These are phyloP conservation scores for Colletotrichum eleusines DNA, from an alignment of 2,329 filamentous ascomycete species.

Conservation along the genomic window DNA sequence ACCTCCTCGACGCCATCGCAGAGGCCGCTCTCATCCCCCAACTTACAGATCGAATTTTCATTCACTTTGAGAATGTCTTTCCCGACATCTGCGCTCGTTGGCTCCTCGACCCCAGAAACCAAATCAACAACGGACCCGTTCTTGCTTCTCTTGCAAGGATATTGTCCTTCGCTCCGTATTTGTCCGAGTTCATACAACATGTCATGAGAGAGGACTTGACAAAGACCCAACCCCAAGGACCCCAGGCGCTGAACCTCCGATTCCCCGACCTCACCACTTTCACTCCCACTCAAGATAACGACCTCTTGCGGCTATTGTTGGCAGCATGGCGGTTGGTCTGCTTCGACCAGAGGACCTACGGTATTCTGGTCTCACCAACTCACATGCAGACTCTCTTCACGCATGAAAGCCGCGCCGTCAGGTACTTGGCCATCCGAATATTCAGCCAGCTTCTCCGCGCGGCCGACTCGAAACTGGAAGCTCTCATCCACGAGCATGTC, in stretches of 20 bases:
- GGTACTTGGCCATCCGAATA: constrained; percentile 85
- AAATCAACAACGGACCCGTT: constrained; percentile 56
- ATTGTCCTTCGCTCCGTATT: constrained; percentile 83
- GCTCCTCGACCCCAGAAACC: constrained; percentile 64
- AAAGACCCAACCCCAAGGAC: constrained; percentile 18
- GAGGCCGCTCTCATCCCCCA: constrained; percentile 75
- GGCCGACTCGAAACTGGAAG: constrained; percentile 82
- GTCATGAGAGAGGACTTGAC: constrained; percentile 45
- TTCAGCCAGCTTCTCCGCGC: constrained; percentile 84
- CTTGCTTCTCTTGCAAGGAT: constrained; percentile 83
- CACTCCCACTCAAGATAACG: constrained; percentile 27
- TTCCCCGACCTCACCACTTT: constrained; percentile 34
- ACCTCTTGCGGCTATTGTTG: constrained; percentile 65
- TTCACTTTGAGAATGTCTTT: constrained; percentile 79
- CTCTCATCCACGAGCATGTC: constrained; percentile 76
- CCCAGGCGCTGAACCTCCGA: constrained; percentile 33
- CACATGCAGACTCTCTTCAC: constrained; percentile 77
- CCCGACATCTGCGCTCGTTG: constrained; percentile 87
- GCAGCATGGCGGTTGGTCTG: constrained; percentile 83
- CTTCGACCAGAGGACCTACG: constrained; percentile 78
- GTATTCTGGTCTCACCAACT: constrained; percentile 71
- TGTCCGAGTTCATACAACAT: constrained; percentile 78
- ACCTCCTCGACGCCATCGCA: constrained; percentile 79
- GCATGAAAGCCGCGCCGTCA: constrained; percentile 69
- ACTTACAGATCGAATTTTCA: constrained; percentile 80